Evolutionary conservation across 257 asterid genomes (phyloP).

Genomic region (Nicotiana benthamiana): DNA sequence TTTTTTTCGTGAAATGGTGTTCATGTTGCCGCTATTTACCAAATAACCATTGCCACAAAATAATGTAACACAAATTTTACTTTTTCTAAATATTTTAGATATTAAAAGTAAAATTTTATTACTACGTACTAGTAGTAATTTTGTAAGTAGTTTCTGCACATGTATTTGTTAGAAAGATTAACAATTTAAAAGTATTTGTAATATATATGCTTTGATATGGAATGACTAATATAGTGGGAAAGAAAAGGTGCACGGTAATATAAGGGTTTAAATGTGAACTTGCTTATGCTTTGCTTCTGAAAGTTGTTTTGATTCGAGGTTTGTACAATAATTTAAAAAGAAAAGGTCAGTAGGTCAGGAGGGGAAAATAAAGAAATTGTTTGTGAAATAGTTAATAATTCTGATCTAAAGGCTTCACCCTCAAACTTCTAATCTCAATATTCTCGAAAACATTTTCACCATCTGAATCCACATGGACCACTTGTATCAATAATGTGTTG

Average conservation of each 20-base stretch:
- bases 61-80: neutral
- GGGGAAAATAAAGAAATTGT: neutral
- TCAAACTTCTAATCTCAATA: neutral
- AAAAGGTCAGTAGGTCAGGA: neutral
- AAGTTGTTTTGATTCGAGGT: neutral
- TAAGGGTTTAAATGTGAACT: neutral
- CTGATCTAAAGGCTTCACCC: constrained; percentile 15
- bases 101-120: too few relatives aligned
- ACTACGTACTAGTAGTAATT: too few relatives aligned
- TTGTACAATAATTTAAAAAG: neutral
- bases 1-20: neutral
- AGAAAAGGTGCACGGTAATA: neutral
- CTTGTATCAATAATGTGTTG: neutral
- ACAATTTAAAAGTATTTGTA: neutral
- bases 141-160: neutral
- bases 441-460: neutral
- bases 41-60: neutral
- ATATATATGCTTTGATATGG: neutral
- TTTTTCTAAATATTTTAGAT: too few relatives aligned
- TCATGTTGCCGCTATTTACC: neutral
- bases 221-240: neutral
- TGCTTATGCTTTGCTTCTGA: neutral
- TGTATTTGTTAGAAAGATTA: neutral
- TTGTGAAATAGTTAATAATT: neutral
- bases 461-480: neutral